Base-by-base conservation (phyloP, 2,329 filamentous ascomycete species). In the Harringtonia aguacate region DNA sequence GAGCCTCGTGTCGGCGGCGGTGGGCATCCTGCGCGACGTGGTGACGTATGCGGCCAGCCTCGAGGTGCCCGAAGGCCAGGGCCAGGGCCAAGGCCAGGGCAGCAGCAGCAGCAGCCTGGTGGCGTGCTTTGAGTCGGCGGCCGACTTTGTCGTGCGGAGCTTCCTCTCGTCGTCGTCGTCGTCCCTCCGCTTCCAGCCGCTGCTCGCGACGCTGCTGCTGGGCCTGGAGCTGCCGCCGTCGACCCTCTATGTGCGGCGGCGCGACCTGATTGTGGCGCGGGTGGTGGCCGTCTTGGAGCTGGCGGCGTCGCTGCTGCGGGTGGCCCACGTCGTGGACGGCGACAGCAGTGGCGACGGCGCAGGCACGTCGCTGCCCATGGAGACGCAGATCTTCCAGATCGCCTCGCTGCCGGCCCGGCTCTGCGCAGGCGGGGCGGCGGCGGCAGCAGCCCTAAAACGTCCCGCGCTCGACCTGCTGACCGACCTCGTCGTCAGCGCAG, bases 311-410 rank as follows among this genome's bases (percentile, higher is more conserved):
- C 67, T 94, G 29, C 69, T 92, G n/a, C 77, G 81, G 47, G 74
- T 84, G 37, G 77, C 84, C 8, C 76, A 77, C 49, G 69, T 82
- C 36, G 67, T 83, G 21, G 74, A 79, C 37, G 24, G 24, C 17
- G 34, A 70, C 81, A 15, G 76, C 76, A n/a, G 77, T 76, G 36
- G 75, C 77, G 14, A 77, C 77, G 37, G 73, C 79, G n/a, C n/a
- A n/a, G n/a, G n/a, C n/a, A n/a, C n/a, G n/a, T n/a, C n/a, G n/a
- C n/a, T n/a, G n/a, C n/a, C n/a, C 44, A 68, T 94, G 8, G 84
- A 94, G 58, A 74, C 74, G 9, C 84, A 89, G 53, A 65, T 95
- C 2, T 94, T 94, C 66, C 87, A 89, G 58, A 77, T 79, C 17
- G 79, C 84, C 2, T 84, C 86, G 2, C 68, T 90, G 30, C 65